Conservation (phyloP, 495 filamentous ascomycete genomes). For the Xylaria grammica region DNA sequence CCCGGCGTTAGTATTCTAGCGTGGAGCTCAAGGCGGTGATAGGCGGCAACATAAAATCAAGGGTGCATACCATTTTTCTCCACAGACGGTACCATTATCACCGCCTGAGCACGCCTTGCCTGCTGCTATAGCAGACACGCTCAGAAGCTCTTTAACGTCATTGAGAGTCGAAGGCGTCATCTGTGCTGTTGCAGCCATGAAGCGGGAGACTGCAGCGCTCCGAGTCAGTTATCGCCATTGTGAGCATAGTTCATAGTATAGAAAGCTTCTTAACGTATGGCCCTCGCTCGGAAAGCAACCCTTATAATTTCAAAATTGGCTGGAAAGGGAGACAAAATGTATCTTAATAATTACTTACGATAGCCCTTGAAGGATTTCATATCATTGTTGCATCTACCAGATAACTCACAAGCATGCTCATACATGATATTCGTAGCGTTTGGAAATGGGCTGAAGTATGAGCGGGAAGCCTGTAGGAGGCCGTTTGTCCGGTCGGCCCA, state of each 20-base stretch:
- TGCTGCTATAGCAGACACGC: conserved; percentile 66
- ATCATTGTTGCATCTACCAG: conserved; percentile 67
- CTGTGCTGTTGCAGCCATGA: conserved; percentile 68
- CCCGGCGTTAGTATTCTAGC: background rate
- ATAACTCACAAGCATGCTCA: conserved; percentile 75
- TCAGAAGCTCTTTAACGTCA: conserved; percentile 57
- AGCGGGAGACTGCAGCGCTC: conserved; percentile 58
- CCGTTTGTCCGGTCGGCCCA: conserved; percentile 58
- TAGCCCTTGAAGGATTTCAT: conserved; percentile 83
- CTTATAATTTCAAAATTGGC: too few relatives aligned
- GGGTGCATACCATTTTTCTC: conserved; percentile 65
- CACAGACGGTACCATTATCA: conserved; percentile 63
- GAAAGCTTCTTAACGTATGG: too few relatives aligned
- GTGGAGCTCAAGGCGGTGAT: background rate
- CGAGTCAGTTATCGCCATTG: background rate
- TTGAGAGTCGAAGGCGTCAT: conserved; percentile 62
- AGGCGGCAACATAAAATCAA: background rate
- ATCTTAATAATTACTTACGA: conserved; percentile 21
- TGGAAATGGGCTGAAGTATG: conserved; percentile 38
- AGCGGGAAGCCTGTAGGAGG: conserved; percentile 49
- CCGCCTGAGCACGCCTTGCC: conserved; percentile 68
- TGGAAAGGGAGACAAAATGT: background rate
- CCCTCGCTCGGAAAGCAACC: too few relatives aligned
- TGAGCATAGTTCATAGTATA: background rate
- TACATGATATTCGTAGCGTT: conserved; percentile 64